Base-by-base conservation (phyloP, 805 yeast genomes). In the Candida hungchunana region DNA sequence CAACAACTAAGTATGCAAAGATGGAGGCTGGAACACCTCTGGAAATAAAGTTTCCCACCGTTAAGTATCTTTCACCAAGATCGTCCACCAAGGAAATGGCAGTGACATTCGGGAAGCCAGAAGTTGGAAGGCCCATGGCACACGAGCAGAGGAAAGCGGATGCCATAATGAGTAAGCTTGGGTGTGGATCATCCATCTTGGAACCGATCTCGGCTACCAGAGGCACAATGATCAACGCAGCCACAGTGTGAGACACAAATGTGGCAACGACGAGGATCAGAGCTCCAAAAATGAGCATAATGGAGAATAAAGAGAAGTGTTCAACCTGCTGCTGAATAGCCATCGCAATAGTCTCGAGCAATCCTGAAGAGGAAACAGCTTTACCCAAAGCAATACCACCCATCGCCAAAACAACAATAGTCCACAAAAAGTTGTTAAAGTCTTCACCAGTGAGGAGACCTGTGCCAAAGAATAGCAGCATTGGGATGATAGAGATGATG, bases 111-210 rank as follows among this genome's bases (percentile, higher is more conserved):
- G 98, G 98, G 68, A 93, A 90, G 0, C 98, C 97, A 3, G 95
- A 84, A 0, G 97, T 93, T 19, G 98, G 97, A 36, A 93, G 66
- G 1, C 96, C 97, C 97, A 93, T 93, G 2, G 97, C 98, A 24
- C 84, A 80, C 0, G 97, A 90, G 52, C 97, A 86, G 43, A 93
- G 65, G 36, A 77, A 53, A 0, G 81, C 76, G 4, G 78, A 62
- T 5, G 67, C 60, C 79, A 77, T 72, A 31, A 93, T 82, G 48
- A 93, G 65, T 30, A 90, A 55, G 44, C 88, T 72, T 23, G 97
- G 95, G 60, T 86, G 97, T 13, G 95, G 93, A 20, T 76, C 77
- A 15, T 68, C 65, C 58, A 84, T 58, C 26, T 75, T 66, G 26
- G 77, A 67, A n/a, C 97, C 98, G 38, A 93, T 81, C 53, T 89